Conservation (phyloP, 2,329 filamentous ascomycete genomes). For the Helotiales sp. region DNA sequence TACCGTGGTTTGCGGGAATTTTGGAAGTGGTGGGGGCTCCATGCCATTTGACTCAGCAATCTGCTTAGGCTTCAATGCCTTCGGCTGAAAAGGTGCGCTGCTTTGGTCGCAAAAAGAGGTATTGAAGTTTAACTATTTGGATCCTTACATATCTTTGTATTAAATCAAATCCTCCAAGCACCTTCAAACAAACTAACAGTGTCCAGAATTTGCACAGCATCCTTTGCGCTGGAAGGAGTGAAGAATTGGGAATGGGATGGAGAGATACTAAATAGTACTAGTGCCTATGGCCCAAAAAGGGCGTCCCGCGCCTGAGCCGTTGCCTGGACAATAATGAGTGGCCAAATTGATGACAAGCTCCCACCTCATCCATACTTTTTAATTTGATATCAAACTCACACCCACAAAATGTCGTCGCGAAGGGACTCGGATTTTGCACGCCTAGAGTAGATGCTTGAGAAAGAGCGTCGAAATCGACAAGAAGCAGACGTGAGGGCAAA, state of each 20-base stretch:
- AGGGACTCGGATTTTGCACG: slow-evolving; percentile 7
- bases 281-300: not conserved
- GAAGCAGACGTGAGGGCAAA: slow-evolving; percentile 20
- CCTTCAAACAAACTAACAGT: not conserved
- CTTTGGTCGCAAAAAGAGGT: not conserved
- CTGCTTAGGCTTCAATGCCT: not conserved
- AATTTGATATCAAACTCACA: no score
- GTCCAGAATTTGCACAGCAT: not conserved
- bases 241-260: not conserved
- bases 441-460: slow-evolving; percentile 17
- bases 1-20: no score
- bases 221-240: not conserved
- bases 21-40: not conserved
- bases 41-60: not conserved
- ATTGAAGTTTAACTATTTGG: not conserved
- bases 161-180: not conserved
- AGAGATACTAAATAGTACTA: not conserved
- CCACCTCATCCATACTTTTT: no score
- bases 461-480: slow-evolving; percentile 14
- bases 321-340: no score
- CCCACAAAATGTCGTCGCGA: no score
- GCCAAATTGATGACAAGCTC: no score
- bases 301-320: no score
- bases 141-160: not conserved
- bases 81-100: not conserved